Evolutionary conservation across 2,329 filamentous ascomycete species (phyloP).

Genomic region (Helicocarpus griseus): DNA sequence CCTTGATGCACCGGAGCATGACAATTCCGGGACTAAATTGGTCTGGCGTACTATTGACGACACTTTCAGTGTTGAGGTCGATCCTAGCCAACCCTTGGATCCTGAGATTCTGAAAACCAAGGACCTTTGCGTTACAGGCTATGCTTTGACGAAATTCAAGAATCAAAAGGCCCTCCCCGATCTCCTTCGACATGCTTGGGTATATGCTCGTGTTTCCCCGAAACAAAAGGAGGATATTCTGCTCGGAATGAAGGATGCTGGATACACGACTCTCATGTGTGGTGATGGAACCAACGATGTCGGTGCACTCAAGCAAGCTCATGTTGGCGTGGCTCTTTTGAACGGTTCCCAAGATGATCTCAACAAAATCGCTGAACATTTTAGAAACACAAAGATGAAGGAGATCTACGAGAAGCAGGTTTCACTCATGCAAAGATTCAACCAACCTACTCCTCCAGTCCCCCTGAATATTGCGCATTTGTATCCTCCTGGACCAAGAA

Average conservation of each 20-base stretch:
- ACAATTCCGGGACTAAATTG: conserved; percentile 66
- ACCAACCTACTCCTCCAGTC: conserved; percentile 84
- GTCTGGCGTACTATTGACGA: conserved; percentile 96
- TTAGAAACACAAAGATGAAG: conserved; percentile 94
- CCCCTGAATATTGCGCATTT: conserved; percentile 88
- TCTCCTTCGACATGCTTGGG: conserved; percentile 84
- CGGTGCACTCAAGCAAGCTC: conserved; percentile 92
- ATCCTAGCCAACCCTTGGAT: conserved; percentile 72
- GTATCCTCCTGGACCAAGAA: conserved; percentile 79
- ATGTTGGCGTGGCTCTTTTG: conserved; percentile 89
- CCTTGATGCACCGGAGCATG: conserved; percentile 86
- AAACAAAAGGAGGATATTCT: conserved; percentile 99
- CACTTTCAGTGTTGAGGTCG: conserved; percentile 73
- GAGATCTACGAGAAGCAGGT: conserved; percentile 96
- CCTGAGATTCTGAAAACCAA: conserved; percentile 70
- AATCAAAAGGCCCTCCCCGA: conserved; percentile 65
- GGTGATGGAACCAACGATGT: conserved; percentile 98
- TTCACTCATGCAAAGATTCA: conserved; percentile 86
- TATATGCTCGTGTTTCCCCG: conserved; percentile 94
- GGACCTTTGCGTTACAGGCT: conserved; percentile 92
- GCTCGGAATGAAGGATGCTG: conserved; percentile 89
- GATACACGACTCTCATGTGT: conserved; percentile 97
- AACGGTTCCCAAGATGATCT: conserved; percentile 92
- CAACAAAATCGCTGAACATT: conserved; percentile 83
- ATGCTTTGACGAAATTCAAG: conserved; percentile 82